A percentile compares a stretch with the other conserved stretches of the same genome.
These are phyloP conservation scores for Byssoonygena ceratinophila DNA, from an alignment of 2,329 filamentous ascomycete species.

Conservation along the genomic window DNA sequence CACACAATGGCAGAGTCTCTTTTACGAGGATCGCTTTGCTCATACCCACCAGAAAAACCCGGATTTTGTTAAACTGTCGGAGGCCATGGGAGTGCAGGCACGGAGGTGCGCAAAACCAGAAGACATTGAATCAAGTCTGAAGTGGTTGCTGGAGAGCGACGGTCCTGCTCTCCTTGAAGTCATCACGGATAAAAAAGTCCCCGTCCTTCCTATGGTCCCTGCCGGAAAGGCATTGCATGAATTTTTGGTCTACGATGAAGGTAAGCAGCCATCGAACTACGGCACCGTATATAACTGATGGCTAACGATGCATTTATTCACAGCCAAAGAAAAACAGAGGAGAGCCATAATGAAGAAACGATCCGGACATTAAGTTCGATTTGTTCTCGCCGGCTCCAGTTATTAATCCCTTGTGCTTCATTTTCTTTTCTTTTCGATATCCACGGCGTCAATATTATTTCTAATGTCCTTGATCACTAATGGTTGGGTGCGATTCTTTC, in stretches of 20 bases:
- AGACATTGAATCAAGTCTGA: conserved; percentile 65
- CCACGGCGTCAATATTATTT: conserved; percentile 23
- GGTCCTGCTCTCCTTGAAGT: conserved; percentile 92
- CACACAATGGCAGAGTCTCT: conserved; percentile 95
- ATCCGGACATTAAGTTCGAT: conserved; percentile 32
- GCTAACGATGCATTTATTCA: conserved; percentile 13
- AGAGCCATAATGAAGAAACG: conserved; percentile 57
- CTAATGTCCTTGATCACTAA: conserved; percentile 1
- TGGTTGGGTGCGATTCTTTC: background rate
- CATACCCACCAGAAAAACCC: conserved; percentile 93
- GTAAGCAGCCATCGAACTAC: conserved; percentile 37
- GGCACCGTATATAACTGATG: background rate
- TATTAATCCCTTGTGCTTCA: conserved; percentile 21
- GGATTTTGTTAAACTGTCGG: conserved; percentile 86
- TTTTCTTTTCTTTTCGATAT: conserved; percentile 30
- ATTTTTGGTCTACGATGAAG: conserved; percentile 78
- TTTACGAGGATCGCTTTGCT: conserved; percentile 85
- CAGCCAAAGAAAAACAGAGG: conserved; percentile 58
- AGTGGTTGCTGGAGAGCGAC: conserved; percentile 80
- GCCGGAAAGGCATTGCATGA: conserved; percentile 79
- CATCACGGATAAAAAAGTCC: conserved; percentile 65
- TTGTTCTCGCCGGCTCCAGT: background rate
- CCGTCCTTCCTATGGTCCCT: conserved; percentile 96
- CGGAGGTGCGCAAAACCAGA: conserved; percentile 61
- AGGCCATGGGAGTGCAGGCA: conserved; percentile 79